These are phyloP conservation scores for Diaporthe sp. DNA, from an alignment of 2,329 filamentous ascomycete genomes.

Conservation along the genomic window DNA sequence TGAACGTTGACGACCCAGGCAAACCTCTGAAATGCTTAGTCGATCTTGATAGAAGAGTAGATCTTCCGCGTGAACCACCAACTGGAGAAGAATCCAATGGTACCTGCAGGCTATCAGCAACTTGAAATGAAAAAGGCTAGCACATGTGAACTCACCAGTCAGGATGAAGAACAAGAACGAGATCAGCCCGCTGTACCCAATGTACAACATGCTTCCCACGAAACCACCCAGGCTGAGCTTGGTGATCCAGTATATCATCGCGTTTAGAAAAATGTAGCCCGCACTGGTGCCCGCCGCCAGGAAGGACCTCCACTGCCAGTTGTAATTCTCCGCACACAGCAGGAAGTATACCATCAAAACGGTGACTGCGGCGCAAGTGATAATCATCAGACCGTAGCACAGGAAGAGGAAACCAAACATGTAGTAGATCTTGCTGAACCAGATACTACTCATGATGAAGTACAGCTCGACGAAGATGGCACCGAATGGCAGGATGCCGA, in stretches of 20 bases:
- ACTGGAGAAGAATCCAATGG: slow-evolving; percentile 95
- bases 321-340: slow-evolving; percentile 96
- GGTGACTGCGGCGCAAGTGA: slow-evolving; percentile 92
- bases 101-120: slow-evolving; percentile 68
- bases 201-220: slow-evolving; percentile 89
- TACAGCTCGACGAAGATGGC: slow-evolving; percentile 99
- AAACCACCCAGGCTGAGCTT: slow-evolving; percentile 88
- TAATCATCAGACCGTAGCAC: slow-evolving; percentile 97
- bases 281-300: slow-evolving; percentile 91
- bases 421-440: slow-evolving; percentile 99
- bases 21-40: slow-evolving; percentile 63
- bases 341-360: slow-evolving; percentile 97
- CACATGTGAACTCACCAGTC: slow-evolving; percentile 77
- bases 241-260: slow-evolving; percentile 90
- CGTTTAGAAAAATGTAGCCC: slow-evolving; percentile 92
- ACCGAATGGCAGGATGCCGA: slow-evolving; percentile 92
- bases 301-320: slow-evolving; percentile 99
- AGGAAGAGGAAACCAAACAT: slow-evolving; percentile 99
- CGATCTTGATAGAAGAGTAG: slow-evolving; percentile 98
- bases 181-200: slow-evolving; percentile 92
- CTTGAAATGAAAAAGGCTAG: not conserved
- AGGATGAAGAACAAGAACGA: slow-evolving; percentile 94
- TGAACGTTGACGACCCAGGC: not conserved
- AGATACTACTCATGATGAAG: slow-evolving; percentile 99
- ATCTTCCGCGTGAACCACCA: slow-evolving; percentile 96